A percentile compares a stretch with the other conserved stretches of the same genome.
Evolutionary conservation across 495 filamentous ascomycete genomes (phyloP).

Genomic region (Podospora pseudopauciseta): DNA sequence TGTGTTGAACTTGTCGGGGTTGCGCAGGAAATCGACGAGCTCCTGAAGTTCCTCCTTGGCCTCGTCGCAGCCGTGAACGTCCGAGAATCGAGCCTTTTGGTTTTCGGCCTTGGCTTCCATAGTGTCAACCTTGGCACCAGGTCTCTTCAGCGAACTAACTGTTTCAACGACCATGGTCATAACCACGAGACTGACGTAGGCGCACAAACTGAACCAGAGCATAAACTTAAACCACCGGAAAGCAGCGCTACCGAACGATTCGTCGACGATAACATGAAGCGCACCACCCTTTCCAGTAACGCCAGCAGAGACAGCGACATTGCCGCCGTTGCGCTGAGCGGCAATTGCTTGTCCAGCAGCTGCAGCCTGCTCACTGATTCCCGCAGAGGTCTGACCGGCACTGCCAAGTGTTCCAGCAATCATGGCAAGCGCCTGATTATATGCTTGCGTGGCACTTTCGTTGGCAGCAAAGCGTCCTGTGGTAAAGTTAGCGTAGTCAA

Average conservation of each 20-base stretch:
- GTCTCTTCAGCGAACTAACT: constrained; percentile 71
- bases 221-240: constrained; percentile 92
- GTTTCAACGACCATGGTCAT: constrained; percentile 77
- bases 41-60: constrained; percentile 98
- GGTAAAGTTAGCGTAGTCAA: neutral
- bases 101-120: constrained; percentile 86
- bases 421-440: constrained; percentile 67
- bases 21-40: constrained; percentile 90
- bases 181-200: constrained; percentile 69
- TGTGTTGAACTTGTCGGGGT: constrained; percentile 84
- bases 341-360: constrained; percentile 85
- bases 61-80: constrained; percentile 96
- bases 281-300: constrained; percentile 61
- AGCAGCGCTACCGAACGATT: constrained; percentile 68
- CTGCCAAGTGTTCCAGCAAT: constrained; percentile 47
- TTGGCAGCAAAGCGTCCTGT: constrained; percentile 70
- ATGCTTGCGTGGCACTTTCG: constrained; percentile 64
- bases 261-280: constrained; percentile 93
- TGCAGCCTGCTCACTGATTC: constrained; percentile 38
- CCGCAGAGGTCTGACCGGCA: constrained; percentile 31
- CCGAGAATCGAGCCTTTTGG: constrained; percentile 85
- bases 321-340: constrained; percentile 65
- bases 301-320: constrained; percentile 51
- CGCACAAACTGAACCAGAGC: constrained; percentile 67
- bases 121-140: constrained; percentile 58